Evolutionary conservation across 2,329 filamentous ascomycete genomes (phyloP).

Genomic region (Fusarium burgessii): DNA sequence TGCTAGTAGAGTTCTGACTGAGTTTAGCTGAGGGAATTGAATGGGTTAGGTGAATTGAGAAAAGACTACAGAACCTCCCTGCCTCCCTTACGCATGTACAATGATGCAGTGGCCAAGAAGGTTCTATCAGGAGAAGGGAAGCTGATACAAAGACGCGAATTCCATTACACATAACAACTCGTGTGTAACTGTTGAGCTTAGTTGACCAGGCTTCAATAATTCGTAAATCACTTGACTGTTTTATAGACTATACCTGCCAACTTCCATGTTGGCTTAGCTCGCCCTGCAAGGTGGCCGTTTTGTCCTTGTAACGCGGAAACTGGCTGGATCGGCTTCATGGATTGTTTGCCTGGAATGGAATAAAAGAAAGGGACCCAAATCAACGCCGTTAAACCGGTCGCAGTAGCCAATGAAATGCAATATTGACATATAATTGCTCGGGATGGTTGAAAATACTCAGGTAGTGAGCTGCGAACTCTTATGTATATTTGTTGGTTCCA

Average conservation of each 20-base stretch:
- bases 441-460: not conserved
- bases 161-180: slow-evolving; percentile 12
- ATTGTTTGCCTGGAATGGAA: slow-evolving; percentile 3
- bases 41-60: slow-evolving; percentile 24
- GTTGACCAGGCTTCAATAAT: slow-evolving; percentile 2
- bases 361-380: slow-evolving; percentile 1
- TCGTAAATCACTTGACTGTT: slow-evolving; percentile 9
- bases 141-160: not conserved
- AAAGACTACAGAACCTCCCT: slow-evolving; percentile 4
- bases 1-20: slow-evolving; percentile 6
- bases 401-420: slow-evolving; percentile 5
- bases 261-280: slow-evolving; percentile 45
- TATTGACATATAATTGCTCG: not conserved
- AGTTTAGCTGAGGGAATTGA: slow-evolving; percentile 15
- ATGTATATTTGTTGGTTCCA: not conserved
- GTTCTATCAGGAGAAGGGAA: not conserved
- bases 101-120: slow-evolving; percentile 21
- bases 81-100: slow-evolving; percentile 1
- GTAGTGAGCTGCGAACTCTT: not conserved
- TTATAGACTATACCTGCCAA: slow-evolving; percentile 8
- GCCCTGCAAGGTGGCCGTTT: slow-evolving; percentile 39
- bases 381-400: slow-evolving; percentile 23
- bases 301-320: slow-evolving; percentile 19
- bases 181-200: not conserved
- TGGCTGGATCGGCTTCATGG: slow-evolving; percentile 19